Base-by-base conservation (phyloP, 192 early-diverging fungal genomes). In the Chytriomyces sp. region DNA sequence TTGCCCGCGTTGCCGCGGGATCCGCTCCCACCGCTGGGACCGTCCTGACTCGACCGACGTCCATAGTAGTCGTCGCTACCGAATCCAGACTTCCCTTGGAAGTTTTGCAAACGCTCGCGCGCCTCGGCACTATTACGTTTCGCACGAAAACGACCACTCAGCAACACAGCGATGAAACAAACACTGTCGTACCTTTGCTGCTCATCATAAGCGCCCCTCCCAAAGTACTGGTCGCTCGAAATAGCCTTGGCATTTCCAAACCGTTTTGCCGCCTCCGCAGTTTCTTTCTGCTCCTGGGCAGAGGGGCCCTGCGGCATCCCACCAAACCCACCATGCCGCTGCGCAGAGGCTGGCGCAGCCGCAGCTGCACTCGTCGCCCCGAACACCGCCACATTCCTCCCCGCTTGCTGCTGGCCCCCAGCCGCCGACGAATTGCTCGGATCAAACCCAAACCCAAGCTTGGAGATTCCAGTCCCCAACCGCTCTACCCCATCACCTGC, bases 211-310 rank as follows among this genome's bases (percentile, higher is more conserved):
- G 82, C 72, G 38, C 86, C 84, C 25, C 93, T 89, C 3, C 89
- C 91, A 89, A 96, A 96, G 80, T 90, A 96, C 83, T 95, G 92
- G 73, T 96, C 94, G n/a, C 91, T 92, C 32, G 93, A 94, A 61
- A 98, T 96, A 31, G 91, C 84, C 78, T 93, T 95, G 52, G 94
- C 91, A 55, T 76, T 85, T 5, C 85, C 85, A 74, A 98, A 96
- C 65, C 91, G 86, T 57, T 95, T 90, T 17, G 85, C 80, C 3
- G 92, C 89, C 26, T 87, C 82, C 25, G 75, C 81, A n/a, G 78
- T 72, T 30, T 90, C 88, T 19, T 49, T 22, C 14, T 0, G 1
- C 12, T 25, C 44, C 5, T 62, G 37, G 19, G 76, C 38, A 19
- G 34, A 78, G 33, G 17, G 10, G 64, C 36, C 54, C 8, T 17